Evolutionary conservation across 768 basidiomycete genomes (phyloP).

Genomic region (Sporobolomyces roseus): DNA sequence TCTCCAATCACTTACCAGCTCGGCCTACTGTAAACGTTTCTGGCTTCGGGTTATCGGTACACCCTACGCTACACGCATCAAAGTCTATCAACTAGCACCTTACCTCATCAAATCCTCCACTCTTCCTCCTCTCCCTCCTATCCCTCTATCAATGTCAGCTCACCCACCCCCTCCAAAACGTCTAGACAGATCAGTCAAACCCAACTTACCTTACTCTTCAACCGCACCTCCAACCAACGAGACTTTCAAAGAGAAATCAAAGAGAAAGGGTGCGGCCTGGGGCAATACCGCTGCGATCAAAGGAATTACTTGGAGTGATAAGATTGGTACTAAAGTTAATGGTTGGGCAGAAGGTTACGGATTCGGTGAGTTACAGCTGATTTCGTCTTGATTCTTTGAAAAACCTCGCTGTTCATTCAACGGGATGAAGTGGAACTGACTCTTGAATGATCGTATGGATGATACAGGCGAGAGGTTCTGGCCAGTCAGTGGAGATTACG

Average conservation of each 20-base stretch:
- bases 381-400: too few relatives aligned
- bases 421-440: too few relatives aligned
- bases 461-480: slow-evolving; percentile 41
- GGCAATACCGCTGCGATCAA: slow-evolving; percentile 11
- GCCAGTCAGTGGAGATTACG: slow-evolving; percentile 25
- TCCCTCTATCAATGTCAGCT: not conserved
- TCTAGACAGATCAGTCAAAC: not conserved
- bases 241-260: slow-evolving; percentile 9
- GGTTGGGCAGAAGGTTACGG: slow-evolving; percentile 9
- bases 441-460: too few relatives aligned
- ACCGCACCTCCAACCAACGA: slow-evolving; percentile 5
- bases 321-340: slow-evolving; percentile 22
- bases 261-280: slow-evolving; percentile 9
- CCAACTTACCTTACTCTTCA: slow-evolving; percentile 14
- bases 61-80: too few relatives aligned
- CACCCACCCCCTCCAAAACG: slow-evolving; percentile 30
- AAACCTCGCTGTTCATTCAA: too few relatives aligned
- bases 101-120: slow-evolving; percentile 4
- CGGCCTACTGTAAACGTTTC: too few relatives aligned
- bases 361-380: too few relatives aligned
- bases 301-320: slow-evolving; percentile 28
- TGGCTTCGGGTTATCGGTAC: too few relatives aligned
- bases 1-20: too few relatives aligned
- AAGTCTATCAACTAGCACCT: too few relatives aligned
- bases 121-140: not conserved